phyloP scores from a whole-genome alignment of 495 filamentous ascomycete species.

The Penicillium roqueforti region DNA sequence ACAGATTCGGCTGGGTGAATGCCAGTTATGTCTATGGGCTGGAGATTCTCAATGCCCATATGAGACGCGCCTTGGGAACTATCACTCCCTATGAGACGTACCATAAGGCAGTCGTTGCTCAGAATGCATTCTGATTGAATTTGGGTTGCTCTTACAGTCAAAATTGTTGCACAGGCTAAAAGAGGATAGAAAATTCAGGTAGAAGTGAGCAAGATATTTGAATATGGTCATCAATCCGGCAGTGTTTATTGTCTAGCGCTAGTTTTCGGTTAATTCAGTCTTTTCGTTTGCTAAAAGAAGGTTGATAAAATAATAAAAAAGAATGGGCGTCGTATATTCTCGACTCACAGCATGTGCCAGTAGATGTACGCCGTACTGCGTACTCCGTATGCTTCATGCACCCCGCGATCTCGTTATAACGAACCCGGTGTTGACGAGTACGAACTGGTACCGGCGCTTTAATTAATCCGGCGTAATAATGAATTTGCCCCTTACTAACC shows the following conservation, averaged over 20 bases:
- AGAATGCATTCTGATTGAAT: conserved; percentile 22
- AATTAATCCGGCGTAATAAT: too few species aligned
- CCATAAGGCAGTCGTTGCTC: conserved; percentile 34
- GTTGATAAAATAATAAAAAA: neutral
- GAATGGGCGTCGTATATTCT: neutral
- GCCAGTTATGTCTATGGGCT: conserved; percentile 91
- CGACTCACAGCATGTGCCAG: neutral
- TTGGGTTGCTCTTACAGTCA: neutral
- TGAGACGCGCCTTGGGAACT: conserved; percentile 77
- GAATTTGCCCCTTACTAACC: too few species aligned
- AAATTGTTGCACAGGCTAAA: neutral
- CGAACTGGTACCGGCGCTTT: too few species aligned
- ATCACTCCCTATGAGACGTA: conserved; percentile 78
- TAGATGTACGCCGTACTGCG: too few species aligned
- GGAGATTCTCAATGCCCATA: conserved; percentile 76
- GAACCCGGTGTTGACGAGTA: too few species aligned
- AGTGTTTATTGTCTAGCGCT: neutral
- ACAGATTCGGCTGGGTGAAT: conserved; percentile 97
- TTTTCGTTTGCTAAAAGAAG: neutral
- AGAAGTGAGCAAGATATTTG: neutral
- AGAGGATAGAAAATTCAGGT: neutral
- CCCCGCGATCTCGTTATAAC: neutral
- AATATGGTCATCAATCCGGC: conserved; percentile 1
- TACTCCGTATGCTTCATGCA: neutral
- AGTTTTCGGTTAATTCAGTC: neutral